Conservation (phyloP, 2,329 filamentous ascomycete species). For the Emericellopsis atlantica region DNA sequence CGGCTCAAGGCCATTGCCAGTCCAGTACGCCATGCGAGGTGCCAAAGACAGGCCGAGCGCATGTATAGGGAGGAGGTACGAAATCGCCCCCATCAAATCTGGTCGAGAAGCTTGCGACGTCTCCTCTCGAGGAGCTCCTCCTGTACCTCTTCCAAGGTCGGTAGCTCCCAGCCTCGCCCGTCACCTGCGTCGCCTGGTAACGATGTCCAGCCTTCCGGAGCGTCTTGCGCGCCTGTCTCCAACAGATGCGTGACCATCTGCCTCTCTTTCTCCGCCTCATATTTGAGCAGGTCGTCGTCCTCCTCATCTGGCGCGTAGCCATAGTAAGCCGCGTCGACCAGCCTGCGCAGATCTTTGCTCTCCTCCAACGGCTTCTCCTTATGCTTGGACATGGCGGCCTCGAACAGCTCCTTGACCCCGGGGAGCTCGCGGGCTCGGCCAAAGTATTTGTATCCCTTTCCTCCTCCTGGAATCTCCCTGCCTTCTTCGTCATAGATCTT, state of each 20-base stretch:
- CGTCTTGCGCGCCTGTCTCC: constrained; percentile 38
- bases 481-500: constrained; percentile 65
- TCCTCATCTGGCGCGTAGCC: constrained; percentile 91
- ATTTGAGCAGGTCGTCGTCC: constrained; percentile 65
- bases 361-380: constrained; percentile 53
- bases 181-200: constrained; percentile 81
- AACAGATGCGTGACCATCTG: constrained; percentile 63
- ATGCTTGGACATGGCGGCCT: constrained; percentile 59
- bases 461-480: constrained; percentile 58
- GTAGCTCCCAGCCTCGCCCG: constrained; percentile 69
- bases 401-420: constrained; percentile 92
- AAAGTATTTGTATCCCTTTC: constrained; percentile 91
- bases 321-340: constrained; percentile 90
- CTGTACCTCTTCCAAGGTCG: constrained; percentile 85
- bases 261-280: constrained; percentile 73
- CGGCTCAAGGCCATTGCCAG: too few relatives aligned
- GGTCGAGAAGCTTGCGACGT: constrained; percentile 72
- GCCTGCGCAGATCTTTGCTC: constrained; percentile 56
- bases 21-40: too few relatives aligned
- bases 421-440: constrained; percentile 81
- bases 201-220: constrained; percentile 65
- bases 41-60: too few relatives aligned
- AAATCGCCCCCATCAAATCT: constrained; percentile 34
- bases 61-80: too few relatives aligned
- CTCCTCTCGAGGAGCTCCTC: constrained; percentile 81